These are phyloP conservation scores for Jacaranda mimosifolia DNA, from an alignment of 257 asterid species.

Conservation along the genomic window DNA sequence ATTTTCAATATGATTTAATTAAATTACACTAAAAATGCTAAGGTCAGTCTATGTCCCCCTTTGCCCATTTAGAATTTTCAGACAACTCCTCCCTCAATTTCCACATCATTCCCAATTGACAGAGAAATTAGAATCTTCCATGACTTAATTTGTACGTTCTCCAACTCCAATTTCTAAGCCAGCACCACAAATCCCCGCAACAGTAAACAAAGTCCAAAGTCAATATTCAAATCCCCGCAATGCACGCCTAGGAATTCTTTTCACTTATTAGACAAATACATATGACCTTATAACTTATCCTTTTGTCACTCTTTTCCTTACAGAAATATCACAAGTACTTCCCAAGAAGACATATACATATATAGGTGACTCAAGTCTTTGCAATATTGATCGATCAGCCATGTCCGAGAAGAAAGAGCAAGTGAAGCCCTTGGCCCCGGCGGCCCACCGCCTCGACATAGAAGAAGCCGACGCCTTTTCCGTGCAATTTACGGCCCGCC, in stretches of 20 bases:
- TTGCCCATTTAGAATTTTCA: not conserved
- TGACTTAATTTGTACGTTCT: not conserved
- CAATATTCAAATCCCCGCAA: conserved; percentile 36
- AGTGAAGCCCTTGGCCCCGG: conserved; percentile 49
- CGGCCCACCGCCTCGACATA: conserved; percentile 24
- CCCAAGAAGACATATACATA: no score
- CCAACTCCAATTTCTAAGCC: not conserved
- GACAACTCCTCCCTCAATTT: not conserved
- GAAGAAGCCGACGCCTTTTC: conserved; percentile 34
- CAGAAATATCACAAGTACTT: no score
- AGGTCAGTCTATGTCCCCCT: not conserved
- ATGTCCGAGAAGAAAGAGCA: conserved; percentile 55
- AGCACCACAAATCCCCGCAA: not conserved
- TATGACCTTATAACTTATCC: not conserved
- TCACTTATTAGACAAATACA: not conserved
- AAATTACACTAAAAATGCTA: no score
- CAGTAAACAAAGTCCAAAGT: conserved; percentile 15
- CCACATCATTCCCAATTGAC: not conserved
- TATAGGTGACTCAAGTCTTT: not conserved
- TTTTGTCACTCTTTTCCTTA: not conserved
- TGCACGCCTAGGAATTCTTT: conserved; percentile 10
- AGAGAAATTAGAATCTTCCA: not conserved
- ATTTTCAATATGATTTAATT: no score
- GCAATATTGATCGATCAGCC: not conserved
- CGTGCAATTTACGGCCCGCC: conserved; percentile 6